Evolutionary conservation across 495 filamentous ascomycete species (phyloP).

Genomic region (Gamarada debralockiae): DNA sequence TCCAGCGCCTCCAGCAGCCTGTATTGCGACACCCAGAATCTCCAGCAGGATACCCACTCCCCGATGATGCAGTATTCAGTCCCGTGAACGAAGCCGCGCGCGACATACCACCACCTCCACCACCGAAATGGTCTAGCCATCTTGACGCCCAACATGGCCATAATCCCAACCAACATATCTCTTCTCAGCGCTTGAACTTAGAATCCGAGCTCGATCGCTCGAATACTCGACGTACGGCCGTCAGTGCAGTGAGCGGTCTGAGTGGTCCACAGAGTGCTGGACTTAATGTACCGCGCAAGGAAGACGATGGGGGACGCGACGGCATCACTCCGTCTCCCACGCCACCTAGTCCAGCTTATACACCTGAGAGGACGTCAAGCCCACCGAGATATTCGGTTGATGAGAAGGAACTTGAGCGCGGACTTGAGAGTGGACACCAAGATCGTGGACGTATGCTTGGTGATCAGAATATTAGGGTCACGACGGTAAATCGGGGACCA

Average conservation of each 20-base stretch:
- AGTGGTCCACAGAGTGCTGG: background rate
- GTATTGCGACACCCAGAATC: slow-evolving; percentile 18
- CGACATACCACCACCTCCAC: slow-evolving; percentile 18
- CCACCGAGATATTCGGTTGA: background rate
- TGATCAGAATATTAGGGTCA: background rate
- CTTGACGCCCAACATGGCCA: background rate
- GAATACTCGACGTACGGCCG: slow-evolving; percentile 16
- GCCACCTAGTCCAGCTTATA: background rate
- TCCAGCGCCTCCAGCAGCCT: slow-evolving; percentile 17
- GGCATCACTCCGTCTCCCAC: background rate
- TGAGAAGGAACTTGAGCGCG: too few species aligned
- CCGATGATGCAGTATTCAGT: slow-evolving; percentile 15
- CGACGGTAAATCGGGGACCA: background rate
- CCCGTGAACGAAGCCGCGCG: slow-evolving; percentile 14
- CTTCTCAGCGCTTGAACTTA: background rate
- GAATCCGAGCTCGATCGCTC: slow-evolving; percentile 16
- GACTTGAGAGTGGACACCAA: too few species aligned
- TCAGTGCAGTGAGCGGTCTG: slow-evolving; percentile 4
- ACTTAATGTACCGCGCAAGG: background rate
- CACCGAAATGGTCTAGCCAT: slow-evolving; percentile 17
- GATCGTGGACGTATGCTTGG: background rate
- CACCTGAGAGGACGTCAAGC: background rate
- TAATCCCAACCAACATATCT: background rate
- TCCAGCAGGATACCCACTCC: slow-evolving; percentile 18
- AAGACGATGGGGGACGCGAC: background rate